A percentile compares a stretch with the other conserved stretches of the same genome.
phyloP scores from a whole-genome alignment of 306 rosid species.

The Cucumis melo region DNA sequence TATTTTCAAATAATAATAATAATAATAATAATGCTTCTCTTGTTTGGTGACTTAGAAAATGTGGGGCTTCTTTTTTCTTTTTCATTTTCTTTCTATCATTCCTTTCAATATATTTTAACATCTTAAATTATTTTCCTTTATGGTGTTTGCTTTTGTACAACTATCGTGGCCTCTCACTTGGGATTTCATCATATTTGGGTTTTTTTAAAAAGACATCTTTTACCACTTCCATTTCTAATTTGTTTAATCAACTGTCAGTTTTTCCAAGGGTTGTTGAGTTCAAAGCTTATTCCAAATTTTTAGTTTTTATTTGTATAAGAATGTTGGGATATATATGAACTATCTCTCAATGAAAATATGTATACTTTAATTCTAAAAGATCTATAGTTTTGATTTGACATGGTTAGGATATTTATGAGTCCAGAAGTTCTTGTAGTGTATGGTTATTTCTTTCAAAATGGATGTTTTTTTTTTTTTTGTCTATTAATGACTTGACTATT shows the following conservation, averaged over 20 bases:
- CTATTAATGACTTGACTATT: too few species aligned
- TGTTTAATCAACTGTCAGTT: neutral
- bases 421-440: too few species aligned
- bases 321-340: neutral
- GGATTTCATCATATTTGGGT: neutral
- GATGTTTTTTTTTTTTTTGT: too few species aligned
- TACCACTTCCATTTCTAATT: neutral
- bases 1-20: neutral
- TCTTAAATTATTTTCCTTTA: neutral
- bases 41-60: neutral
- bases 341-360: neutral
- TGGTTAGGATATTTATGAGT: too few species aligned
- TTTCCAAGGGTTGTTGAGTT: neutral
- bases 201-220: neutral
- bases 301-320: neutral
- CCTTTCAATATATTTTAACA: neutral
- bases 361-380: too few species aligned
- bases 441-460: too few species aligned
- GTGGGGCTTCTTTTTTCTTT: neutral
- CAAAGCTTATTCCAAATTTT: neutral
- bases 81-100: neutral
- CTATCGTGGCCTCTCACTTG: neutral
- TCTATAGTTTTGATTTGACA: too few species aligned
- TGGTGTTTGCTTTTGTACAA: neutral
- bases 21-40: neutral